Conservation (phyloP, 2,329 filamentous ascomycete species). For the Penicillium italicum region DNA sequence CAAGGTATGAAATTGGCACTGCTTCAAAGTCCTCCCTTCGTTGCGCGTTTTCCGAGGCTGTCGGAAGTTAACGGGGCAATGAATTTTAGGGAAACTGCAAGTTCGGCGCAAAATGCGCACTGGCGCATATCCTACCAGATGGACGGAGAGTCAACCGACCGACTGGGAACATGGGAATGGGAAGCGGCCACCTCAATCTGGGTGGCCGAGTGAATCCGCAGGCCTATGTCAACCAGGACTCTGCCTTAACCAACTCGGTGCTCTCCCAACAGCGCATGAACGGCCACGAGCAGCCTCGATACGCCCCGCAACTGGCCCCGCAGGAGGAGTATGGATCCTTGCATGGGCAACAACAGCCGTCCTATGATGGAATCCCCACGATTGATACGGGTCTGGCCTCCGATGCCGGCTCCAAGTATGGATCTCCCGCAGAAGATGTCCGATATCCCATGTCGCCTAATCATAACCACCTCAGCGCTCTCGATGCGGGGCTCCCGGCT, state of each 20-base stretch:
- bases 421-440: slow-evolving; percentile 75
- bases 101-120: slow-evolving; percentile 95
- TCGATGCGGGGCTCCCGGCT: slow-evolving; percentile 87
- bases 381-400: slow-evolving; percentile 59
- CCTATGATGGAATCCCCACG: slow-evolving; percentile 51
- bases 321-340: slow-evolving; percentile 45
- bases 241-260: slow-evolving; percentile 71
- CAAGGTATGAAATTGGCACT: slow-evolving; percentile 61
- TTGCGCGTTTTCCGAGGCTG: not conserved
- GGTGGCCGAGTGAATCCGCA: slow-evolving; percentile 66
- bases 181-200: slow-evolving; percentile 59
- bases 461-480: slow-evolving; percentile 71
- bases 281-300: slow-evolving; percentile 45
- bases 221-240: slow-evolving; percentile 61
- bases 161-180: slow-evolving; percentile 44
- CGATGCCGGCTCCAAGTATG: slow-evolving; percentile 64
- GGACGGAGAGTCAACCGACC: slow-evolving; percentile 84
- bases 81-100: slow-evolving; percentile 85
- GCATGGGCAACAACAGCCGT: slow-evolving; percentile 42
- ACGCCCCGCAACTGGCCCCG: slow-evolving; percentile 38
- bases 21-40: not conserved
- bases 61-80: slow-evolving; percentile 22
- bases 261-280: slow-evolving; percentile 59
- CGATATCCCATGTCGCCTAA: slow-evolving; percentile 77
- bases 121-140: slow-evolving; percentile 92